These are phyloP conservation scores for Termitomyces sp. DNA, from an alignment of 768 basidiomycete species.

Conservation along the genomic window DNA sequence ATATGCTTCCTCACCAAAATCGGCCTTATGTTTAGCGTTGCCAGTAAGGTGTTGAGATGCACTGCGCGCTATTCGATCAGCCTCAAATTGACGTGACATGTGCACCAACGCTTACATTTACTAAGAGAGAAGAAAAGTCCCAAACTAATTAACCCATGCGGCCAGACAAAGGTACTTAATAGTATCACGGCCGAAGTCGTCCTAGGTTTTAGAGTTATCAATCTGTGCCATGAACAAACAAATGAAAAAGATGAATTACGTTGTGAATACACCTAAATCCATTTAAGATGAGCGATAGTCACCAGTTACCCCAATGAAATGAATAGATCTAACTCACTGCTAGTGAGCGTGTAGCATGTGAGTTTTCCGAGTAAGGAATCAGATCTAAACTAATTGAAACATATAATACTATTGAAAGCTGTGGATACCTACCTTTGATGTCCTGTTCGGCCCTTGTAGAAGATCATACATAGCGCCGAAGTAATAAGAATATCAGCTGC, in stretches of 20 bases:
- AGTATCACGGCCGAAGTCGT: not conserved
- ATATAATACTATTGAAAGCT: not conserved
- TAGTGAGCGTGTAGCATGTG: slow-evolving; percentile 3
- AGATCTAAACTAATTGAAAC: not conserved
- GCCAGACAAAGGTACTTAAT: not conserved
- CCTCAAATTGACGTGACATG: not conserved
- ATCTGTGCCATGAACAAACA: not conserved
- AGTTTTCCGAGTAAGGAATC: slow-evolving; percentile 2
- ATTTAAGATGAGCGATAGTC: not conserved
- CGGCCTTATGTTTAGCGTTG: slow-evolving; percentile 4
- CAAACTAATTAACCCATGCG: not conserved
- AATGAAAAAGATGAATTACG: not conserved
- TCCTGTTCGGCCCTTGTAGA: not conserved
- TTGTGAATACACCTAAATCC: not conserved
- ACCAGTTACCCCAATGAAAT: not conserved
- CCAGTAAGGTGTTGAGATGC: slow-evolving; percentile 4
- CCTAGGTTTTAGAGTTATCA: not conserved
- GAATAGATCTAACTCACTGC: not conserved
- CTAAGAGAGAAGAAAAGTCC: slow-evolving; percentile 5
- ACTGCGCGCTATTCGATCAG: not conserved
- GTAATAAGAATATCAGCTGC: not conserved
- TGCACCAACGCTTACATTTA: not conserved
- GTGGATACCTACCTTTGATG: not conserved
- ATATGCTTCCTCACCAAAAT: not conserved
- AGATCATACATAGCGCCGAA: not conserved